A percentile compares a stretch with the other conserved stretches of the same genome.
Evolutionary conservation across 2,329 filamentous ascomycete genomes (phyloP).

Genomic region (Blumeria hordei): DNA sequence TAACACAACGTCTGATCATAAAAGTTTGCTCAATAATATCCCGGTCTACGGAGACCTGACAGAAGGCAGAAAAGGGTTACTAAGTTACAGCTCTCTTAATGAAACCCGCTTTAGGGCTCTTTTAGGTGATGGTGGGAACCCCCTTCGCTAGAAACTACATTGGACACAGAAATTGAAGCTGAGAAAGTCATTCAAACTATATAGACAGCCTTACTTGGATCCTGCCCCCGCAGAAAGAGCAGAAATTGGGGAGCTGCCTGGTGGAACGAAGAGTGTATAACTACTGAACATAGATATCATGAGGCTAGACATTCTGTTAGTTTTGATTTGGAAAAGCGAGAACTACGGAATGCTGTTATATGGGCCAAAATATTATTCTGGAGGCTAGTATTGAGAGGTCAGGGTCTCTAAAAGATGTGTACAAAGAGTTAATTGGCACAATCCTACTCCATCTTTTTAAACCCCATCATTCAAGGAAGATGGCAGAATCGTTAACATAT

Average conservation of each 20-base stretch:
- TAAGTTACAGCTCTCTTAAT: background rate
- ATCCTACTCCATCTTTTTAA: too few relatives aligned
- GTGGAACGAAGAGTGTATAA: background rate
- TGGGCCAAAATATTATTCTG: too few relatives aligned
- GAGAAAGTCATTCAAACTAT: background rate
- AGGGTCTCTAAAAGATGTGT: too few relatives aligned
- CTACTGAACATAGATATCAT: too few relatives aligned
- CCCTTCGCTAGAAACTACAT: background rate
- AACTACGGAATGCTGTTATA: too few relatives aligned
- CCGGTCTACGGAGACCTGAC: background rate
- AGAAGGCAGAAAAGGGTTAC: too few relatives aligned
- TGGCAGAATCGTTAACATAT: too few relatives aligned
- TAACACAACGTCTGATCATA: background rate
- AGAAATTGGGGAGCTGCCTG: background rate
- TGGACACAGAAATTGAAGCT: background rate
- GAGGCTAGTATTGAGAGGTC: too few relatives aligned
- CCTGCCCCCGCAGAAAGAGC: background rate
- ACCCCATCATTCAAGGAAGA: too few relatives aligned
- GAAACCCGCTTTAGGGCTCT: background rate
- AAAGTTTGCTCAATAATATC: background rate
- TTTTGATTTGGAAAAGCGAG: too few relatives aligned
- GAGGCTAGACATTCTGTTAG: too few relatives aligned
- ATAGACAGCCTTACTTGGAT: background rate
- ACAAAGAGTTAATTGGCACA: too few relatives aligned
- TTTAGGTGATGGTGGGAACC: background rate